Percentiles rank a stretch among this genome's conserved stretches.
Evolutionary conservation across 768 basidiomycete genomes (phyloP).

Genomic region (Galerina marginata): DNA sequence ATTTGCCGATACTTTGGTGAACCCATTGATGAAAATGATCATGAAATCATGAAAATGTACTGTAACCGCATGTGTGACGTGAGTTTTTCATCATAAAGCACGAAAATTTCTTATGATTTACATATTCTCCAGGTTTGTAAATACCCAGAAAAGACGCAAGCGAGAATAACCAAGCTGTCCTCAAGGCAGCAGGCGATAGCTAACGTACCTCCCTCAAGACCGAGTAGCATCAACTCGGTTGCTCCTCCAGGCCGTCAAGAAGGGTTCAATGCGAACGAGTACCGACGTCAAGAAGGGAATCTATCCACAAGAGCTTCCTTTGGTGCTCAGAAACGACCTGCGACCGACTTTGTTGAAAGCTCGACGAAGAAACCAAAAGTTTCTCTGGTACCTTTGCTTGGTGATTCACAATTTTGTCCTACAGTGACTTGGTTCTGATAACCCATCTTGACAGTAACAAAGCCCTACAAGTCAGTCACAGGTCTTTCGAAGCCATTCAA

Average conservation of each 20-base stretch:
- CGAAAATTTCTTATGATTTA: neutral
- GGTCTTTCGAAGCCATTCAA: slow-evolving; percentile 51
- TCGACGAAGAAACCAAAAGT: slow-evolving; percentile 40
- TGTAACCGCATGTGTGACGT: slow-evolving; percentile 88
- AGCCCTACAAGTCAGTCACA: slow-evolving; percentile 24
- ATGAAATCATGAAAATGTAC: slow-evolving; percentile 49
- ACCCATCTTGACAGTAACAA: slow-evolving; percentile 14
- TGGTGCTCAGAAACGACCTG: slow-evolving; percentile 22
- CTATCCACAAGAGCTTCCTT: neutral
- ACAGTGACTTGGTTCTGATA: neutral
- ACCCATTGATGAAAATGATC: slow-evolving; percentile 53
- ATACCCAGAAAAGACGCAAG: slow-evolving; percentile 68
- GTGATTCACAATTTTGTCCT: slow-evolving; percentile 15
- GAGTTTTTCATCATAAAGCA: slow-evolving; percentile 23
- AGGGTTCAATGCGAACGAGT: slow-evolving; percentile 14
- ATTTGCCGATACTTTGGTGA: slow-evolving; percentile 88
- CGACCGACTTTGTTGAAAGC: slow-evolving; percentile 12
- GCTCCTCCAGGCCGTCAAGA: slow-evolving; percentile 6
- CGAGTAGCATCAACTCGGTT: slow-evolving; percentile 1
- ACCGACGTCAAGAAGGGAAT: neutral
- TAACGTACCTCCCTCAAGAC: slow-evolving; percentile 22
- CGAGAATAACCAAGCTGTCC: slow-evolving; percentile 55
- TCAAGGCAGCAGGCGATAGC: slow-evolving; percentile 35
- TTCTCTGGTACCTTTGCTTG: slow-evolving; percentile 34
- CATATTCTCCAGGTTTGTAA: slow-evolving; percentile 67